A percentile compares a stretch with the other conserved stretches of the same genome.
phyloP scores from a whole-genome alignment of 331 rosid species.

The Pyrus hybrid region DNA sequence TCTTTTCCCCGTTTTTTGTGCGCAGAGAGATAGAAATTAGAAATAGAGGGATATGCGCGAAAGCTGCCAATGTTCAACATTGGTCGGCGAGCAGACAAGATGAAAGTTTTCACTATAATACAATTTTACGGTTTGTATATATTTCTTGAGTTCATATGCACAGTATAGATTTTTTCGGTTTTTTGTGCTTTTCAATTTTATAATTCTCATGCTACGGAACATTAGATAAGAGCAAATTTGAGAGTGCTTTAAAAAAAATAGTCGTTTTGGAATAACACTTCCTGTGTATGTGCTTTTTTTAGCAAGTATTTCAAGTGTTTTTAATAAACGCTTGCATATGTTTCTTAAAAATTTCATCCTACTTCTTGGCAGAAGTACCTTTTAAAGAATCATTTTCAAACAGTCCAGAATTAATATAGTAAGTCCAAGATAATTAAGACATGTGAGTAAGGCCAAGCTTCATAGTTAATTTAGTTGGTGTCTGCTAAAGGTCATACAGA shows the following conservation, averaged over 20 bases:
- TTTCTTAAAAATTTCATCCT: too few relatives aligned
- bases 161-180: not conserved
- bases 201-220: too few relatives aligned
- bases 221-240: too few relatives aligned
- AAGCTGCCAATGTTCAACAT: conserved; percentile 59
- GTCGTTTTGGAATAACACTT: too few relatives aligned
- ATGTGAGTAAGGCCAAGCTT: conserved; percentile 34
- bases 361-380: too few relatives aligned
- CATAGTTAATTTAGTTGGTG: conserved; percentile 23
- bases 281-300: not conserved
- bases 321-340: not conserved
- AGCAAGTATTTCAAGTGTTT: too few relatives aligned
- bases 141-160: conserved; percentile 37
- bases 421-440: conserved; percentile 32
- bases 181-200: not conserved
- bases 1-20: conserved; percentile 30
- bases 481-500: conserved; percentile 28
- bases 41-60: conserved; percentile 49
- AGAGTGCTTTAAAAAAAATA: too few relatives aligned
- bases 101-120: conserved; percentile 29
- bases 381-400: not conserved
- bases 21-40: conserved; percentile 21
- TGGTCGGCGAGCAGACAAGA: conserved; percentile 49
- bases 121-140: not conserved
- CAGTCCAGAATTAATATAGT: not conserved